Evolutionary conservation across 208 protist species (phyloP), one percentile per base, ranked within the genome.

Genomic region (Leishmania gerbilli): DNA sequence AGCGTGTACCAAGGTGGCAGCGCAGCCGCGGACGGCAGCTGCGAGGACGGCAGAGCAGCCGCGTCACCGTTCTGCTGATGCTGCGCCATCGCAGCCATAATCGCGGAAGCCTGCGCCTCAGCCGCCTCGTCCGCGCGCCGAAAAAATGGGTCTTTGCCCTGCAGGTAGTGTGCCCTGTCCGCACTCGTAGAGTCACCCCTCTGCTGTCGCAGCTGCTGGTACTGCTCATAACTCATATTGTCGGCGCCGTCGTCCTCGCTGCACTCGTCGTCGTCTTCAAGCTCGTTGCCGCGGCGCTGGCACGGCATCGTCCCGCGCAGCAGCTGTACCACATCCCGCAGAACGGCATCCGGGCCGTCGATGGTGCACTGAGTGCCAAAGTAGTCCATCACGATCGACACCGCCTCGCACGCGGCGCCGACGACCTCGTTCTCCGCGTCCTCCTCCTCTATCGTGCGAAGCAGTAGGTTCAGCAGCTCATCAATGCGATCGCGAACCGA

Each of bases 381-480:
- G 77, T 93, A 95, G n/a, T 92, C 78, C 37, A 95, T 77, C 27
- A 95, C 31, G 8, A 91, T 76, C 27, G 77, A 83, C 51, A 96
- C 83, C 9, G 92, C 89, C 79, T 97, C 95, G 82, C 90, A 95
- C 47, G 93, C 92, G 5, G 90, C 83, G 24, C 84, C 83, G 53
- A 96, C 92, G 34, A 96, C 92, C 42, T 95, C 90, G 71, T 91
- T 93, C 64, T 97, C 88, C 13, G n/a, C 51, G 47, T 95, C 93
- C 60, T 90, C 78, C 42, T 88, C 74, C 69, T 96, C 84, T 5
- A 87, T 91, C 0, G 78, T 78, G 62, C 92, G 74, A 27, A 96
- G 79, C 51, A 81, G 82, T 53, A 89, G 81, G 62, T 79, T 72
- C 45, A 97, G 65, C 42, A 93, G 64, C 56, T 90, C 87, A 34